Evolutionary conservation across 257 asterid genomes (phyloP), one percentile per base, ranked within the genome.

Genomic region (Solanum boliviense): DNA sequence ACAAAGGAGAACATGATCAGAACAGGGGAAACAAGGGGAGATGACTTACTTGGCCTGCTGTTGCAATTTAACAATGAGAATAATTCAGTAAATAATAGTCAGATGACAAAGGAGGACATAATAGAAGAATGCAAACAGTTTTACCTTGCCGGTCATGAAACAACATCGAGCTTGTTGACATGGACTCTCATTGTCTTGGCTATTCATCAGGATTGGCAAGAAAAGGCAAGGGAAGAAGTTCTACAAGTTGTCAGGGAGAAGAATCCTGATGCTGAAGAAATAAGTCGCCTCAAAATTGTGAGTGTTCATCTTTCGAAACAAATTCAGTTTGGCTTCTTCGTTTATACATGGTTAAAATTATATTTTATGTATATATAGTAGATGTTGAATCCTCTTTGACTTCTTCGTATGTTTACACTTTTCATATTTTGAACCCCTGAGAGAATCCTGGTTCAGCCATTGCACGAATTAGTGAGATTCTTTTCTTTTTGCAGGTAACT

Each of bases 171-270:
- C 75, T 90, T 88, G 92, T 81, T 93, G 87, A 89, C 93, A 25
- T 93, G 96, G 95, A 91, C 94, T 6, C 56, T 92, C 60, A 88
- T 92, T 38, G 90, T 92, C 31, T 39, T 93, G 85, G 92, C 94
- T 52, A 92, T 91, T 93, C 94, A 93, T 65, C 93, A 91, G 20
- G 86, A 91, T 65, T 92, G 95, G 95, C 95, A 93, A 87, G 90
- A 90, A 21, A 89, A 90, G 86, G 95, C 96, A 44, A 91, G 95
- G 82, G 89, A 92, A 83, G 93, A 93, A 91, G 94, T 91, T 36
- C 84, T 90, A 27, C 84, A 83, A 44, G 87, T 90, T 12, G 89
- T 92, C 44, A 74, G 76, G 58, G 87, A 91, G 60, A 89, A 88
- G 83, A 89, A 90, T 85, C 95, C 92, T 32, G 89, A 91, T 76